Percentiles rank a stretch among this genome's conserved stretches.
Conservation (phyloP, 2,329 filamentous ascomycete genomes). For the Colletotrichum sp. region DNA sequence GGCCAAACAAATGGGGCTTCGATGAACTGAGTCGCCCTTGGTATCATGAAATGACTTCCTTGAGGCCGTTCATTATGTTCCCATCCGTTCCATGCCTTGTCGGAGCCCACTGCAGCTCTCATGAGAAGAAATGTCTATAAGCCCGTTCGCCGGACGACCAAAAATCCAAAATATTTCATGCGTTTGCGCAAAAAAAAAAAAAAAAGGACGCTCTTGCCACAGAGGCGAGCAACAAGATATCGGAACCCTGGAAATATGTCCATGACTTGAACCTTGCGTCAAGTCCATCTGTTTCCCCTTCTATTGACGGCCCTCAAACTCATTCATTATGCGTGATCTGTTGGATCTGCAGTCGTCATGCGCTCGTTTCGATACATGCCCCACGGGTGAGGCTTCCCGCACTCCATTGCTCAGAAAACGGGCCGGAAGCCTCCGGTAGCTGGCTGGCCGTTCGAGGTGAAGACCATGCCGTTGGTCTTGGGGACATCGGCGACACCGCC, state of each 20-base stretch:
- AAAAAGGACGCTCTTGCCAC: conserved; percentile 3
- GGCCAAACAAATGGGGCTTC: not conserved
- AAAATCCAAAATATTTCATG: not conserved
- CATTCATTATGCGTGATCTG: not conserved
- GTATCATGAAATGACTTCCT: conserved; percentile 1
- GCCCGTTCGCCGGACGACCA: not conserved
- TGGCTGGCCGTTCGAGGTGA: conserved; percentile 12
- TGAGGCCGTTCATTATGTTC: conserved; percentile 2
- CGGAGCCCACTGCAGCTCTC: conserved; percentile 1
- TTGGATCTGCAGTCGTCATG: not conserved
- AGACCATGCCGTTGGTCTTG: conserved; percentile 33
- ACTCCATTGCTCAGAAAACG: not conserved
- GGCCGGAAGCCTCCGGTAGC: conserved; percentile 17
- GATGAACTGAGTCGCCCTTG: not conserved
- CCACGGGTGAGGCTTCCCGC: not conserved
- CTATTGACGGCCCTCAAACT: not conserved
- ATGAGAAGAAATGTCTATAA: conserved; percentile 1
- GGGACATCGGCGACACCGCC: conserved; percentile 42
- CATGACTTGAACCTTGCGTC: not conserved
- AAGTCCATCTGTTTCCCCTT: not conserved
- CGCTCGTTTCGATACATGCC: not conserved
- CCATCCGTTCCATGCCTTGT: conserved; percentile 1
- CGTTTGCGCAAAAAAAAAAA: not conserved
- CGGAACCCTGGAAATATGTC: conserved; percentile 1
- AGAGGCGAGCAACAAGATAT: not conserved